phyloP scores from a whole-genome alignment of 148 eudicot species.

The Diospyros lotus region DNA sequence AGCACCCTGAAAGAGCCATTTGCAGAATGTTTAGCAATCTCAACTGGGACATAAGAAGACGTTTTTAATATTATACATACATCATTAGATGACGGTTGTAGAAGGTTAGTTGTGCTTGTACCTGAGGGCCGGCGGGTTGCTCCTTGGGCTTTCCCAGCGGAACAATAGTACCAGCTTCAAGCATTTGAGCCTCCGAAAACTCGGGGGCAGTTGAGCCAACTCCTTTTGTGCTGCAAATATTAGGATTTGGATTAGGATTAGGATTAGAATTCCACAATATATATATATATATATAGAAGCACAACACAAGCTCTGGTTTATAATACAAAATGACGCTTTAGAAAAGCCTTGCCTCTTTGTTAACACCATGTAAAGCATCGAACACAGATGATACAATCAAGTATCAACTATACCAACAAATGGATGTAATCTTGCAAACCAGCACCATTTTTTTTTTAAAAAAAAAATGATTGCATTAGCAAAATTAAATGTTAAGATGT shows the following conservation, averaged over 20 bases:
- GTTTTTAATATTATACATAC: too few species aligned
- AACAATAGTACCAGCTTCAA: slow-evolving; percentile 73
- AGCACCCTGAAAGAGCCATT: slow-evolving; percentile 48
- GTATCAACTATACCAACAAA: too few species aligned
- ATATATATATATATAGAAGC: too few species aligned
- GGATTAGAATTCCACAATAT: too few species aligned
- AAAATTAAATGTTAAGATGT: slow-evolving; percentile 6
- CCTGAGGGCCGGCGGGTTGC: slow-evolving; percentile 32
- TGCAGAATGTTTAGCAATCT: background rate
- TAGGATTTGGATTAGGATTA: background rate
- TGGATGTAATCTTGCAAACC: too few species aligned
- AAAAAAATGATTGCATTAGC: background rate
- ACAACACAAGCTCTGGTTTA: too few species aligned
- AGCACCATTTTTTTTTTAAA: too few species aligned
- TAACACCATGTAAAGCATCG: too few species aligned
- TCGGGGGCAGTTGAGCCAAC: slow-evolving; percentile 83
- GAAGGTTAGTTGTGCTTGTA: slow-evolving; percentile 5
- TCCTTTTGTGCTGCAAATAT: slow-evolving; percentile 82
- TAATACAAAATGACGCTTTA: too few species aligned
- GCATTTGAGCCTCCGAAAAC: slow-evolving; percentile 45
- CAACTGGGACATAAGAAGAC: too few species aligned
- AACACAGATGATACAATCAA: too few species aligned
- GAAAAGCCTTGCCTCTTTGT: too few species aligned
- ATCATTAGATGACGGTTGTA: background rate
- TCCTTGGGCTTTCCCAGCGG: slow-evolving; percentile 74